Conservation (phyloP, 192 early-diverging fungal species). For the Geranomyces michiganensis region DNA sequence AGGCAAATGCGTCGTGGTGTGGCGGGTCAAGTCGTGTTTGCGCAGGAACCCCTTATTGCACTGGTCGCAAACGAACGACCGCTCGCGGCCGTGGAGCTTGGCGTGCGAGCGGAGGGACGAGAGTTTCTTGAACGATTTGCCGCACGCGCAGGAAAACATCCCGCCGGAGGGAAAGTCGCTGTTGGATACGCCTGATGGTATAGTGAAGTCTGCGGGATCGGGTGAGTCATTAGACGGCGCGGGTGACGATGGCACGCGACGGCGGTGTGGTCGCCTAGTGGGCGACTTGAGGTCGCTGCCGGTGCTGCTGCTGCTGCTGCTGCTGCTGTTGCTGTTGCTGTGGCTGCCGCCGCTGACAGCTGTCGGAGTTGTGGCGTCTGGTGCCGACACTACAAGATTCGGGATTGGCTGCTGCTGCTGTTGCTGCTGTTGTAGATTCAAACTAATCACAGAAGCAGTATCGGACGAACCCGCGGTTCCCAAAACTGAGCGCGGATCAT, state of each 20-base stretch:
- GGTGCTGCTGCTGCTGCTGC: no score
- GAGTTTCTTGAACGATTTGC: slow-evolving; percentile 31
- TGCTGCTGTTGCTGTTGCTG: no score
- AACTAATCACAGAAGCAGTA: background rate
- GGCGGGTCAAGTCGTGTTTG: slow-evolving; percentile 40
- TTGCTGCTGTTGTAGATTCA: background rate
- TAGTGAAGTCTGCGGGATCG: background rate
- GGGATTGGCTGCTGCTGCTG: slow-evolving; percentile 7
- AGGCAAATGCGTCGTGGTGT: slow-evolving; percentile 28
- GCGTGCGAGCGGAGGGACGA: slow-evolving; percentile 31
- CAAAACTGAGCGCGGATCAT: background rate
- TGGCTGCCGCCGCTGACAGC: no score
- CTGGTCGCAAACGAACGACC: slow-evolving; percentile 27
- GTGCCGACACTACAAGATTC: slow-evolving; percentile 22
- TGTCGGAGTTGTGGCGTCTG: background rate
- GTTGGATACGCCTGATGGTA: no score
- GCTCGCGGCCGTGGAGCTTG: slow-evolving; percentile 32
- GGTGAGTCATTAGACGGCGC: background rate
- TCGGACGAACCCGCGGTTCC: background rate
- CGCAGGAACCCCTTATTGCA: slow-evolving; percentile 36
- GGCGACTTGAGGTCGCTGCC: background rate
- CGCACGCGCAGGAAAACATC: slow-evolving; percentile 27
- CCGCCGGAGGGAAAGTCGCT: background rate
- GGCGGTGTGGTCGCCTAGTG: background rate
- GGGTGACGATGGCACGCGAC: background rate